Conservation (phyloP, 2,329 filamentous ascomycete genomes). For the Macrophomina pseudophaseolina region DNA sequence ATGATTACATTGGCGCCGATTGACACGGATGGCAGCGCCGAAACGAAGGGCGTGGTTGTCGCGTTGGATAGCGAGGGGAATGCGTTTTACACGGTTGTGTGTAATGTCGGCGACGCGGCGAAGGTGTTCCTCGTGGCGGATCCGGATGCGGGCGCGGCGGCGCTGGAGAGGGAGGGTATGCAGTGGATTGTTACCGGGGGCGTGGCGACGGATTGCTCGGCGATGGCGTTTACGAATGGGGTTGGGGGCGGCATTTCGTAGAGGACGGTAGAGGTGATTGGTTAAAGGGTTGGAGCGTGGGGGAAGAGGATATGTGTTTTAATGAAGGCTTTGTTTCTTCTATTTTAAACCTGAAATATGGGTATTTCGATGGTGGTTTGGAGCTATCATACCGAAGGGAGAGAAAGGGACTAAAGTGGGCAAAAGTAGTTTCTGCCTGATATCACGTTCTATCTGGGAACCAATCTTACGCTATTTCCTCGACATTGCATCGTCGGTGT, state of each 20-base stretch:
- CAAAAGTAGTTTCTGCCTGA: too few relatives aligned
- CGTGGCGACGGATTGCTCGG: background rate
- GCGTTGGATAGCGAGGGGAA: conserved; percentile 6
- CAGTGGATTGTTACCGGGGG: background rate
- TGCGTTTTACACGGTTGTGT: conserved; percentile 7
- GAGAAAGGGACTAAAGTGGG: too few relatives aligned
- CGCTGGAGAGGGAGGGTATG: background rate
- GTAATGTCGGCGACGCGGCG: conserved; percentile 1
- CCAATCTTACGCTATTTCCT: too few relatives aligned
- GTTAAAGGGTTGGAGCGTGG: too few relatives aligned
- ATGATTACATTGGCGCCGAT: conserved; percentile 1
- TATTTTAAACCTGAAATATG: too few relatives aligned
- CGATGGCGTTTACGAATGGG: background rate
- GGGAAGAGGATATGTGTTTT: too few relatives aligned
- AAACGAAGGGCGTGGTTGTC: conserved; percentile 2
- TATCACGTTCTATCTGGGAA: too few relatives aligned
- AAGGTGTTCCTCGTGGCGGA: conserved; percentile 4
- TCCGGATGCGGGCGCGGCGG: background rate
- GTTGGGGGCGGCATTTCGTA: background rate
- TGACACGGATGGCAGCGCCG: background rate
- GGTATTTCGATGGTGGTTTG: too few relatives aligned
- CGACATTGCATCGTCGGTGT: too few relatives aligned
- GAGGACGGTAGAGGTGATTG: too few relatives aligned
- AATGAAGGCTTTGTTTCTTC: too few relatives aligned
- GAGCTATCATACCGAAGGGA: too few relatives aligned